Percentiles rank a stretch among this genome's conserved stretches.
These are phyloP conservation scores for Triangularia verruculosa DNA, from an alignment of 2,329 filamentous ascomycete species.

Conservation along the genomic window DNA sequence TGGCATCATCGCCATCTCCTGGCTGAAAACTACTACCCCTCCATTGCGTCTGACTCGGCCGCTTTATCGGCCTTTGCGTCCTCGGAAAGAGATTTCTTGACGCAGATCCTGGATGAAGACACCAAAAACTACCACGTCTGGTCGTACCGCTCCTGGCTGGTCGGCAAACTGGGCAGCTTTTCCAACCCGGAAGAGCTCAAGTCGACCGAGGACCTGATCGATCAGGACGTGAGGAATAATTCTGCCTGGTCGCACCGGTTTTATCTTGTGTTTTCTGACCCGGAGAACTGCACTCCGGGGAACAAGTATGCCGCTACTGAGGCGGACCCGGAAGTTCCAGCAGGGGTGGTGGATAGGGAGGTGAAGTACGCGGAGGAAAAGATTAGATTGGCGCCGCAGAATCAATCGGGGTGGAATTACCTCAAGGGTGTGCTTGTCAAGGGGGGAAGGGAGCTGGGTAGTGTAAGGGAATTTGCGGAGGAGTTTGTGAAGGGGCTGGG, in stretches of 20 bases:
- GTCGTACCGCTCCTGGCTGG: slow-evolving; percentile 80
- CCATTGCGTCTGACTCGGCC: slow-evolving; percentile 59
- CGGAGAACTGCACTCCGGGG: slow-evolving; percentile 45
- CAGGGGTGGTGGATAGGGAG: slow-evolving; percentile 68
- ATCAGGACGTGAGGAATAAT: slow-evolving; percentile 87
- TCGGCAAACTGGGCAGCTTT: slow-evolving; percentile 65
- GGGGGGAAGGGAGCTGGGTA: slow-evolving; percentile 50
- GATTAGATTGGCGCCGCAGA: slow-evolving; percentile 80
- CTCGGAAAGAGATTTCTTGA: slow-evolving; percentile 73
- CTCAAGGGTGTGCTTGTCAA: slow-evolving; percentile 72
- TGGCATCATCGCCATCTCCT: slow-evolving; percentile 75
- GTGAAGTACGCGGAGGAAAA: slow-evolving; percentile 69
- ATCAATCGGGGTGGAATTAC: slow-evolving; percentile 94
- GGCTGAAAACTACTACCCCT: slow-evolving; percentile 54
- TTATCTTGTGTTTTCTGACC: slow-evolving; percentile 79
- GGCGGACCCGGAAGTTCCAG: slow-evolving; percentile 55
- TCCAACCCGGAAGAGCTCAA: slow-evolving; percentile 60
- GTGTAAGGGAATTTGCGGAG: slow-evolving; percentile 47
- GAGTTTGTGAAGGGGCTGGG: slow-evolving; percentile 50
- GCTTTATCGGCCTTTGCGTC: slow-evolving; percentile 56
- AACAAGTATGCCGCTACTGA: slow-evolving; percentile 44
- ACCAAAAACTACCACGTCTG: slow-evolving; percentile 99
- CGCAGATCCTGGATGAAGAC: slow-evolving; percentile 77
- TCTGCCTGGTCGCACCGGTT: slow-evolving; percentile 97
- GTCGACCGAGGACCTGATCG: slow-evolving; percentile 69